Conservation (phyloP, 352 stramenopile genomes). For the Globisporangium barbulae region DNA sequence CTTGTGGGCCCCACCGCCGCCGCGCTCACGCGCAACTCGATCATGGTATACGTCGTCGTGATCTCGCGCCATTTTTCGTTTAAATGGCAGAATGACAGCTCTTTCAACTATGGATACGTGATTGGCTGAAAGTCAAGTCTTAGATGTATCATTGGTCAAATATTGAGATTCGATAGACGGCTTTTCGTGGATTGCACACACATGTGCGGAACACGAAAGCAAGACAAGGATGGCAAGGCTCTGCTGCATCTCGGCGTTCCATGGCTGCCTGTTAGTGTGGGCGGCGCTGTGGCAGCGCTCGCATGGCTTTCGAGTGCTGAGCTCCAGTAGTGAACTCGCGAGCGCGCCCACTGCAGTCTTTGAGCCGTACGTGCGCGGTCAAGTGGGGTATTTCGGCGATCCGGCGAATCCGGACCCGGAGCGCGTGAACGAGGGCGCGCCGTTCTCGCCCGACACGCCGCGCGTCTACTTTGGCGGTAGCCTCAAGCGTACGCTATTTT, state of each 20-base stretch:
- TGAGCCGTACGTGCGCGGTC: conserved; percentile 76
- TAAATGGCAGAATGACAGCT: background rate
- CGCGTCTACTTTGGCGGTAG: conserved; percentile 44
- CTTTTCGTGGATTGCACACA: conserved; percentile 7
- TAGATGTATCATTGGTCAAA: background rate
- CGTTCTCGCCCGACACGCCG: conserved; percentile 68
- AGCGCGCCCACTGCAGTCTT: conserved; percentile 50
- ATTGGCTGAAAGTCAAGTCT: conserved; percentile 3
- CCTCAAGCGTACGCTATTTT: conserved; percentile 32
- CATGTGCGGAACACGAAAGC: background rate
- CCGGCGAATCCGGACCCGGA: conserved; percentile 54
- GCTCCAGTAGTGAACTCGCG: conserved; percentile 27
- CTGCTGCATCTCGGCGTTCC: background rate
- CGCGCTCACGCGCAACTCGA: background rate
- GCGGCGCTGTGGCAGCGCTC: background rate
- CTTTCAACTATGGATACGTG: background rate
- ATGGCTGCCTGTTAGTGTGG: background rate
- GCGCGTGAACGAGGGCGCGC: conserved; percentile 82
- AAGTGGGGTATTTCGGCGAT: conserved; percentile 85
- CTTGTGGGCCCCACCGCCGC: conserved; percentile 2
- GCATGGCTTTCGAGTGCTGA: conserved; percentile 36
- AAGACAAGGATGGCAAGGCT: background rate
- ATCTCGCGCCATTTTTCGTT: conserved; percentile 3
- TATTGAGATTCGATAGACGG: background rate
- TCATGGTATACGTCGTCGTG: background rate